phyloP scores from a whole-genome alignment of 768 basidiomycete genomes.

The Rhizopogon salebrosus region DNA sequence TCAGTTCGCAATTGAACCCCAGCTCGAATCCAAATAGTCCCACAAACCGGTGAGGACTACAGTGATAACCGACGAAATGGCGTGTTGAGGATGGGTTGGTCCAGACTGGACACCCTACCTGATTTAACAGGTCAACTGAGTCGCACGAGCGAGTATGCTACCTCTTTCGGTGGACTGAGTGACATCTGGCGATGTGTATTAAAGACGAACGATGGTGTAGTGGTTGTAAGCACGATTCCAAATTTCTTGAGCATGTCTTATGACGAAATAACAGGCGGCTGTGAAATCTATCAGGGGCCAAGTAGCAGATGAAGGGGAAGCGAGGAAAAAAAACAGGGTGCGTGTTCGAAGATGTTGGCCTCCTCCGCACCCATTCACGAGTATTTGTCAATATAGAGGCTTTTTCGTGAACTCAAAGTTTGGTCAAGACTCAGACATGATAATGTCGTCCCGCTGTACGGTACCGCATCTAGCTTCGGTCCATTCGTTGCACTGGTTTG shows the following conservation, averaged over 20 bases:
- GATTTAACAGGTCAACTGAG: slow-evolving; percentile 14
- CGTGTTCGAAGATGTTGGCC: neutral
- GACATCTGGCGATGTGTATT: slow-evolving; percentile 23
- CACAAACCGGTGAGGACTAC: neutral
- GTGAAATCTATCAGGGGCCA: slow-evolving; percentile 4
- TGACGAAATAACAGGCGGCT: slow-evolving; percentile 2
- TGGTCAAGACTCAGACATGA: slow-evolving; percentile 19
- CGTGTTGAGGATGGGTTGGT: neutral
- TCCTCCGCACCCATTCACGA: neutral
- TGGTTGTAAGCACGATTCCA: neutral
- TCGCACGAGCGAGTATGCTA: slow-evolving; percentile 15
- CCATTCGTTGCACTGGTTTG: slow-evolving; percentile 23
- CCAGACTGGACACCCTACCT: neutral
- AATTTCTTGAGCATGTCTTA: neutral
- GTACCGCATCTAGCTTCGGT: slow-evolving; percentile 19
- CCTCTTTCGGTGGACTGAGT: slow-evolving; percentile 25
- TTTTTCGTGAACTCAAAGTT: slow-evolving; percentile 19
- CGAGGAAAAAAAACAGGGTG: slow-evolving; percentile 8
- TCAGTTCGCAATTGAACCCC: neutral
- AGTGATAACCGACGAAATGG: neutral
- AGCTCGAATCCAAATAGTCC: neutral
- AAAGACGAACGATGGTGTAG: neutral
- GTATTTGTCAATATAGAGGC: slow-evolving; percentile 6
- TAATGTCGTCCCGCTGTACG: slow-evolving; percentile 19
- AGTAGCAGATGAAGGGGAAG: slow-evolving; percentile 4